These are phyloP conservation scores for Arthroderma sp. DNA, from an alignment of 2,329 filamentous ascomycete species.

Conservation along the genomic window DNA sequence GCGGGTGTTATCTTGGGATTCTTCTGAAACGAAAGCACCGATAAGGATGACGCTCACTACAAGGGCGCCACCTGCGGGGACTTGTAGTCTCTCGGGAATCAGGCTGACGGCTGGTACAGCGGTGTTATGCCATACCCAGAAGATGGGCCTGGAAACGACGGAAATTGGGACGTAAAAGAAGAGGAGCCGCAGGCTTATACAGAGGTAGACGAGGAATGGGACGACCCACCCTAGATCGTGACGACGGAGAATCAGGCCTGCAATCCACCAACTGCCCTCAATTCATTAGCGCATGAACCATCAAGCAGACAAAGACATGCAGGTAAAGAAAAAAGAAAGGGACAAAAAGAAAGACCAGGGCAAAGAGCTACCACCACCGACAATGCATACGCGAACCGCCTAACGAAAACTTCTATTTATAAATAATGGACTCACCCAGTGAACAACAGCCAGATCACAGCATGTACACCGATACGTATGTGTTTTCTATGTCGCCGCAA, in stretches of 20 bases:
- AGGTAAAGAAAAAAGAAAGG: no score
- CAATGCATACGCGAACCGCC: no score
- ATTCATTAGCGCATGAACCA: no score
- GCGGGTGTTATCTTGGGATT: slow-evolving; percentile 62
- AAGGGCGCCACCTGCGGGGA: slow-evolving; percentile 48
- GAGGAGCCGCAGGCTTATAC: slow-evolving; percentile 58
- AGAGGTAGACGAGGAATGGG: slow-evolving; percentile 70
- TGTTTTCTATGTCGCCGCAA: slow-evolving; percentile 6
- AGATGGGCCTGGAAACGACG: slow-evolving; percentile 53
- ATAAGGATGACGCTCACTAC: slow-evolving; percentile 63
- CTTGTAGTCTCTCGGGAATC: slow-evolving; percentile 54
- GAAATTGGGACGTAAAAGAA: slow-evolving; percentile 60
- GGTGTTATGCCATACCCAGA: slow-evolving; percentile 54
- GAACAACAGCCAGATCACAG: slow-evolving; percentile 37
- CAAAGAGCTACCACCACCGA: no score
- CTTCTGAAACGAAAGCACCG: slow-evolving; percentile 60
- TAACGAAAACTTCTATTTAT: neutral
- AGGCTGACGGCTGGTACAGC: slow-evolving; percentile 44
- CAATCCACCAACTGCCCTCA: slow-evolving; percentile 56
- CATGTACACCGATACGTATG: slow-evolving; percentile 32
- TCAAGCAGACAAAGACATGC: no score
- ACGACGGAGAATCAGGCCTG: slow-evolving; percentile 58
- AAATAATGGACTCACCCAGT: slow-evolving; percentile 35
- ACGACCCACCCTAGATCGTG: slow-evolving; percentile 67
- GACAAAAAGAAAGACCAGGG: no score